Percentiles rank a stretch among this genome's conserved stretches.
phyloP scores from a whole-genome alignment of 441 rosid species.

The Adansonia rubrostipa region DNA sequence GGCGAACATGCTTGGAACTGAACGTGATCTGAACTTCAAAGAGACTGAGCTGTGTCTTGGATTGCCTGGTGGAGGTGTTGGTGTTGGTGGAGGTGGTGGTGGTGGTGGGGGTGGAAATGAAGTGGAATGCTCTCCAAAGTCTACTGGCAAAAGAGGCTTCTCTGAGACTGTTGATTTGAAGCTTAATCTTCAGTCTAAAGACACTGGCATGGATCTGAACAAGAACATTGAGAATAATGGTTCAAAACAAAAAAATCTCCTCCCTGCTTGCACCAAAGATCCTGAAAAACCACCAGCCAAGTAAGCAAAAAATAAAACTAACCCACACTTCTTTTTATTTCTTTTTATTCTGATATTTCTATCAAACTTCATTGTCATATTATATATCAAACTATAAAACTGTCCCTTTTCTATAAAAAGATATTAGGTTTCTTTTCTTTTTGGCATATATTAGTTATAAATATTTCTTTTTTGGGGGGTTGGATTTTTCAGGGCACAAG shows the following conservation, averaged over 20 bases:
- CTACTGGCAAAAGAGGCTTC: slow-evolving; percentile 81
- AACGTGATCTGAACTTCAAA: slow-evolving; percentile 54
- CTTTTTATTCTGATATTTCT: too few species aligned
- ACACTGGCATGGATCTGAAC: slow-evolving; percentile 54
- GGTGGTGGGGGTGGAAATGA: slow-evolving; percentile 33
- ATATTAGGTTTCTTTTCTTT: slow-evolving; percentile 4
- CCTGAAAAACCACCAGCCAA: slow-evolving; percentile 82
- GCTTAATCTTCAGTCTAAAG: slow-evolving; percentile 69
- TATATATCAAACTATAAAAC: background rate
- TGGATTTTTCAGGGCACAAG: slow-evolving; percentile 64
- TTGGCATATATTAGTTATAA: background rate
- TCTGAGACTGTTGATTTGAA: slow-evolving; percentile 83
- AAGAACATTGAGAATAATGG: slow-evolving; percentile 34
- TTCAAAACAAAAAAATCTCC: slow-evolving; percentile 41
- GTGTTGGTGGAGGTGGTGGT: slow-evolving; percentile 2
- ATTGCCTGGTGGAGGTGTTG: slow-evolving; percentile 53
- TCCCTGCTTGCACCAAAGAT: slow-evolving; percentile 41
- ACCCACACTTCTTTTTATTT: too few species aligned
- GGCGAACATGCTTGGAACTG: slow-evolving; percentile 31
- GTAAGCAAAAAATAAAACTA: slow-evolving; percentile 36
- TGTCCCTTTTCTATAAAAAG: background rate
- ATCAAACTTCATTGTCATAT: background rate
- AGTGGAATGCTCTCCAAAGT: slow-evolving; percentile 44
- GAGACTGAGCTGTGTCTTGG: slow-evolving; percentile 54
- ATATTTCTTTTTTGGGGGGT: background rate